Percentiles rank a stretch among this genome's conserved stretches.
These are phyloP conservation scores for Chenopodium album DNA, from an alignment of 148 eudicot genomes.

Conservation along the genomic window DNA sequence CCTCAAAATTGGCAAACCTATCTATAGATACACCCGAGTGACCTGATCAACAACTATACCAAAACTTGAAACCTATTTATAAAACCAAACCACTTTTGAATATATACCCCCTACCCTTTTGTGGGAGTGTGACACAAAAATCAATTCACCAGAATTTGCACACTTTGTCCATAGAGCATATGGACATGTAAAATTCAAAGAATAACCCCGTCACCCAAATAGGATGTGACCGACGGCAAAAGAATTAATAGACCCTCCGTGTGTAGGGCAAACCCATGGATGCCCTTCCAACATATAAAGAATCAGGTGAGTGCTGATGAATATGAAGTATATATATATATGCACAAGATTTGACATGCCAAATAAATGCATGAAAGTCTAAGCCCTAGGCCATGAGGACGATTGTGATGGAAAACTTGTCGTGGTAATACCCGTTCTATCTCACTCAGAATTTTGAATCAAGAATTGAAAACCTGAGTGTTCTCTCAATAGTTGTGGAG, in stretches of 20 bases:
- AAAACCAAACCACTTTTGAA: conserved; percentile 25
- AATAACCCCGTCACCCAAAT: conserved; percentile 30
- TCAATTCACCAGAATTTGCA: conserved; percentile 20
- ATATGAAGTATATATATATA: conserved; percentile 14
- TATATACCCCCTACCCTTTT: conserved; percentile 24
- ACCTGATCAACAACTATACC: conserved; percentile 1
- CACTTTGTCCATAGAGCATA: conserved; percentile 30
- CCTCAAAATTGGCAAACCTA: conserved; percentile 24
- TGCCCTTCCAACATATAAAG: conserved; percentile 31
- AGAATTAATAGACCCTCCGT: conserved; percentile 31
- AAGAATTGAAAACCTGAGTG: conserved; percentile 89
- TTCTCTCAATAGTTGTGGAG: conserved; percentile 83
- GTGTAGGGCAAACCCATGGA: conserved; percentile 27
- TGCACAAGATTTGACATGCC: conserved; percentile 26
- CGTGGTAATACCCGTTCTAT: conserved; percentile 1
- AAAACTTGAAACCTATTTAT: conserved; percentile 13
- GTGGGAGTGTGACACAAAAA: conserved; percentile 19
- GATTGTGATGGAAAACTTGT: conserved; percentile 1
- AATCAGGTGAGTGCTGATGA: conserved; percentile 25
- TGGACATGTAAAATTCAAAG: conserved; percentile 32
- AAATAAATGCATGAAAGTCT: conserved; percentile 15
- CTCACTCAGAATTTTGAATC: conserved; percentile 52
- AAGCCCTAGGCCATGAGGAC: conserved; percentile 2
- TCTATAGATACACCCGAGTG: conserved; percentile 27
- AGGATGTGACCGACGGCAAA: conserved; percentile 22